Conservation (phyloP, 2,329 filamentous ascomycete genomes). For the Zarea fungicola region DNA sequence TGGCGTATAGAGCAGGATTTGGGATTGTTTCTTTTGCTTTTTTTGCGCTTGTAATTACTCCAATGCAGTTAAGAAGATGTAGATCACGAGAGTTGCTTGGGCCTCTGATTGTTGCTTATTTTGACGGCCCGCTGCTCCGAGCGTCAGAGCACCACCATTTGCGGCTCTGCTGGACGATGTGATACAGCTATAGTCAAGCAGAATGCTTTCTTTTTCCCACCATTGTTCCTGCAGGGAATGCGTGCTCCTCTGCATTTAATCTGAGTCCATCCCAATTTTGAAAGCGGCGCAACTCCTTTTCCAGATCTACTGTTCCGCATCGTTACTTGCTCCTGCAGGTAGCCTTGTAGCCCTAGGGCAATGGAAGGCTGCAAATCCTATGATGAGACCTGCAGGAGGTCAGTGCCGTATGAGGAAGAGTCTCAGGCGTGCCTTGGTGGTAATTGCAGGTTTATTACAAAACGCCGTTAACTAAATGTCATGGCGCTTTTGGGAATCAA, state of each 20-base stretch:
- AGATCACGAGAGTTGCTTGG: not conserved
- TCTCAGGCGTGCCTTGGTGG: not conserved
- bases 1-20: too few species aligned
- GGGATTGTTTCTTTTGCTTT: not conserved
- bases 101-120: not conserved
- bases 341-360: not conserved
- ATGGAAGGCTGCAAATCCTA: not conserved
- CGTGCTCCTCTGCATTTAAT: not conserved
- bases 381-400: slow-evolving; percentile 11
- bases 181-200: not conserved
- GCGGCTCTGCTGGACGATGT: slow-evolving; percentile 6
- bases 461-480: not conserved
- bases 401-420: not conserved
- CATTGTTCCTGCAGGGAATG: not conserved
- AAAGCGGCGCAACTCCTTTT: not conserved
- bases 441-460: slow-evolving; percentile 7
- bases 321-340: not conserved
- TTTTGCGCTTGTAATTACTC: slow-evolving; percentile 1
- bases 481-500: not conserved
- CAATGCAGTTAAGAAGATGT: not conserved
- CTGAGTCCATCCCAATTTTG: not conserved
- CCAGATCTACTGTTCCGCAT: slow-evolving; percentile 1
- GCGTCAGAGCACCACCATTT: not conserved
- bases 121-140: not conserved
- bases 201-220: not conserved